Evolutionary conservation across 805 yeast genomes (phyloP).

Genomic region (Saccharomycopsis sp.): DNA sequence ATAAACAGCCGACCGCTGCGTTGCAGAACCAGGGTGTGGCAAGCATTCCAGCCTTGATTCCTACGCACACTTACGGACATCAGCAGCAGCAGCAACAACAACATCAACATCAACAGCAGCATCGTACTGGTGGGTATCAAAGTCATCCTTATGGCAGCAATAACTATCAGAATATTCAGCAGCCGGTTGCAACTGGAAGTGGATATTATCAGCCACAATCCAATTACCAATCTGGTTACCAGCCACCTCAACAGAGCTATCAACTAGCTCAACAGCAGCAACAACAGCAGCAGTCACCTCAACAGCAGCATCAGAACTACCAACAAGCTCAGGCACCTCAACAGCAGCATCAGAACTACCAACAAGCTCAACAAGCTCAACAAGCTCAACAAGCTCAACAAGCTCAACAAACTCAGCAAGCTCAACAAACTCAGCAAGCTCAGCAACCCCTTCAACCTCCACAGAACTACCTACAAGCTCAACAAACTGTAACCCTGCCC

Average conservation of each 20-base stretch:
- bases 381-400: slow-evolving; percentile 13
- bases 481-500: background rate
- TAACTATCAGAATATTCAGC: background rate
- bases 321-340: background rate
- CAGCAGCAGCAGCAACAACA: slow-evolving; percentile 15
- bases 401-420: slow-evolving; percentile 1
- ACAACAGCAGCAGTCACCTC: background rate
- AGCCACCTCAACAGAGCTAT: background rate
- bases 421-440: background rate
- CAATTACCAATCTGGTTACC: background rate
- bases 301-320: background rate
- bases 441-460: background rate
- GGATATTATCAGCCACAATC: background rate
- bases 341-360: background rate
- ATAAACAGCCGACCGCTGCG: slow-evolving; percentile 19
- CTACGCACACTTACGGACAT: slow-evolving; percentile 9
- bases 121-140: background rate
- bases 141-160: background rate
- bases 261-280: background rate
- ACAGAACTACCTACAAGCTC: background rate
- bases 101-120: slow-evolving; percentile 9
- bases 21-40: background rate
- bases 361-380: slow-evolving; percentile 5
- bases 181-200: background rate
- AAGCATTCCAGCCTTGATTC: slow-evolving; percentile 15